A percentile compares a stretch with the other conserved stretches of the same genome.
phyloP scores from a whole-genome alignment of 2,329 filamentous ascomycete species.

The Fusarium pseudocircinatum region DNA sequence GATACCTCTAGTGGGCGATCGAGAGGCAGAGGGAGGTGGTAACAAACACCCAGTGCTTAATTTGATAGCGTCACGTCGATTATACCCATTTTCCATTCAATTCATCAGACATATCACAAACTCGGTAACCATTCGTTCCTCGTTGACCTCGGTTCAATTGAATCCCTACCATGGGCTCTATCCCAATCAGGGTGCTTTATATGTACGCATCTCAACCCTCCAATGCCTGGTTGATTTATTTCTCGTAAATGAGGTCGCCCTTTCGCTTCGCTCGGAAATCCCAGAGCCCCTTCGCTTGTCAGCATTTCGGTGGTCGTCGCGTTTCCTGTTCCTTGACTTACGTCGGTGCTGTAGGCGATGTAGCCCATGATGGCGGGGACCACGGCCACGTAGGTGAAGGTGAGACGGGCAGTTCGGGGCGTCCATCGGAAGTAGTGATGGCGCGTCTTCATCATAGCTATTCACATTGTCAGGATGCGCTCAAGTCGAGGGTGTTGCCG shows the following conservation, averaged over 20 bases:
- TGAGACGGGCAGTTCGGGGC: slow-evolving; percentile 79
- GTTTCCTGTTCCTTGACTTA: slow-evolving; percentile 61
- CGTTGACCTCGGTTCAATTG: slow-evolving; percentile 31
- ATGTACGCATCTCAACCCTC: slow-evolving; percentile 53
- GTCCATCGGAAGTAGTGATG: slow-evolving; percentile 98
- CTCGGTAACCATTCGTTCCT: not conserved
- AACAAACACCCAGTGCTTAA: slow-evolving; percentile 1
- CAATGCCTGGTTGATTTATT: slow-evolving; percentile 56
- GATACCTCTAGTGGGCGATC: slow-evolving; percentile 54
- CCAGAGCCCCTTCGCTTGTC: slow-evolving; percentile 76
- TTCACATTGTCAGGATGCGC: slow-evolving; percentile 37
- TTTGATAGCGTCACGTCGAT: slow-evolving; percentile 26
- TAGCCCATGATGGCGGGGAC: slow-evolving; percentile 78
- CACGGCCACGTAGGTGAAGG: slow-evolving; percentile 78
- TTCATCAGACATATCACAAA: slow-evolving; percentile 18
- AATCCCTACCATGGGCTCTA: slow-evolving; percentile 40
- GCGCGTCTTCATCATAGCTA: slow-evolving; percentile 85
- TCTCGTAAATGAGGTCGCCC: slow-evolving; percentile 86
- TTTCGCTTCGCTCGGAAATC: slow-evolving; percentile 87
- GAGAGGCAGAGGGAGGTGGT: slow-evolving; percentile 47
- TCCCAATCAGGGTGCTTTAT: slow-evolving; percentile 44
- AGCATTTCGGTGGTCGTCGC: slow-evolving; percentile 21
- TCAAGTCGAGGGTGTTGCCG: not conserved
- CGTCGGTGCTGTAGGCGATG: slow-evolving; percentile 83
- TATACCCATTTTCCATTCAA: slow-evolving; percentile 42